A percentile compares a stretch with the other conserved stretches of the same genome.
These are phyloP conservation scores for Mallotus repandus DNA, from an alignment of 441 rosid genomes.

Conservation along the genomic window DNA sequence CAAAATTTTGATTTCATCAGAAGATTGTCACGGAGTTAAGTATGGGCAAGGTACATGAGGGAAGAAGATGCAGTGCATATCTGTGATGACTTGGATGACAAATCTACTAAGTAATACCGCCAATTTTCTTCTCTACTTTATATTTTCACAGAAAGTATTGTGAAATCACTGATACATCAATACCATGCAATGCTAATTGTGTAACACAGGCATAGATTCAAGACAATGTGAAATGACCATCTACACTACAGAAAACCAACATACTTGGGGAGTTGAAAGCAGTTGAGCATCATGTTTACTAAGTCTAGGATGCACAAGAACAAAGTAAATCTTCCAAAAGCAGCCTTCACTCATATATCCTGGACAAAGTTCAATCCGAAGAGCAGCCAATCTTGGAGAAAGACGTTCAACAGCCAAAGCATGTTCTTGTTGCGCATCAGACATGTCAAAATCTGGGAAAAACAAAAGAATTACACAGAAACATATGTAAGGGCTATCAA, in stretches of 20 bases:
- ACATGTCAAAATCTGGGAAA: conserved; percentile 74
- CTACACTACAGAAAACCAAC: conserved; percentile 18
- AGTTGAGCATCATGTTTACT: conserved; percentile 65
- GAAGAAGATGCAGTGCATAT: too few species aligned
- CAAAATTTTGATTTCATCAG: background rate
- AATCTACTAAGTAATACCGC: too few species aligned
- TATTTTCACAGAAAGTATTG: background rate
- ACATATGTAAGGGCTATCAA: background rate
- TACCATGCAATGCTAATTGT: background rate
- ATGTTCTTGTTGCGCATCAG: conserved; percentile 87
- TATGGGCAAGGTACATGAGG: too few species aligned
- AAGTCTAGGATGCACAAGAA: conserved; percentile 81
- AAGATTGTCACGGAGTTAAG: too few species aligned
- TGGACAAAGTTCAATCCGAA: conserved; percentile 81
- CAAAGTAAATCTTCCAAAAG: conserved; percentile 96
- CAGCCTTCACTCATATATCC: conserved; percentile 79
- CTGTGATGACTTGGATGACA: too few species aligned
- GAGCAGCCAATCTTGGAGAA: conserved; percentile 66
- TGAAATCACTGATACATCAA: background rate
- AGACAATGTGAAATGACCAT: background rate
- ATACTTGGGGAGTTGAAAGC: conserved; percentile 83
- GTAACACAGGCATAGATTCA: background rate
- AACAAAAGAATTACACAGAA: background rate
- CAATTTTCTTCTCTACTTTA: background rate
- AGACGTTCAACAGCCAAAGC: conserved; percentile 79